Evolutionary conservation across 305 asterid genomes (phyloP), one percentile per base, ranked within the genome.

Genomic region (Fraxinus ornus): DNA sequence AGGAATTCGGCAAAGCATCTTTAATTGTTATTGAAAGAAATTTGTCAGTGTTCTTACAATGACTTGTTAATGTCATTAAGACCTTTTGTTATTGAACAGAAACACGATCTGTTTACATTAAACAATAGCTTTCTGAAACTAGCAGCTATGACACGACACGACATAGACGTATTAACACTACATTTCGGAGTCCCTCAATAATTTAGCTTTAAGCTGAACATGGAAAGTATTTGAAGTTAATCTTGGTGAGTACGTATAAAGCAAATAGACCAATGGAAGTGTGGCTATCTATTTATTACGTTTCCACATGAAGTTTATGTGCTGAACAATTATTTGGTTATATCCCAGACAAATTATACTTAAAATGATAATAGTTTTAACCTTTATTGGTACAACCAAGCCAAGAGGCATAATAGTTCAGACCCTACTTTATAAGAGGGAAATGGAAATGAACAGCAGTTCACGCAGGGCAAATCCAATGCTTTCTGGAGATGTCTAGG

Each of bases 111-210:
- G 75, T 26, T 70, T 12, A 12, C 24, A 19, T 13, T 26, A 74
- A 80, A 70, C 33, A 75, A 83, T 22, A 79, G 70, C 19, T 84
- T 77, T 52, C 78, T 81, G 74, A 75, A 60, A 73, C 36, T 68
- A 80, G 80, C 79, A 76, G 76, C 77, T 82, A 15, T 77, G 39
- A 32, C 57, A 24, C 33, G 32, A 37, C 57, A 24, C 26, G 76
- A 77, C 62, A 74, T 47, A 47, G 12, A 68, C 0, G 12, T 10
- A 12, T 70, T 15, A 26, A 70, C 77, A 73, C 39, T 76, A 41
- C 79, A 73, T 87, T 77, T 72, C 6, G 57, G 73, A 81, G 32
- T 24, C 28, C 74, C 8, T 28, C 22, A 78, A 78, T 68, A 49
- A 62, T 35, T 74, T 39, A 72, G 74, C 66, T 47, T 77, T 78